Evolutionary conservation across 257 asterid genomes (phyloP).

Genomic region (Solanum bukasovii): DNA sequence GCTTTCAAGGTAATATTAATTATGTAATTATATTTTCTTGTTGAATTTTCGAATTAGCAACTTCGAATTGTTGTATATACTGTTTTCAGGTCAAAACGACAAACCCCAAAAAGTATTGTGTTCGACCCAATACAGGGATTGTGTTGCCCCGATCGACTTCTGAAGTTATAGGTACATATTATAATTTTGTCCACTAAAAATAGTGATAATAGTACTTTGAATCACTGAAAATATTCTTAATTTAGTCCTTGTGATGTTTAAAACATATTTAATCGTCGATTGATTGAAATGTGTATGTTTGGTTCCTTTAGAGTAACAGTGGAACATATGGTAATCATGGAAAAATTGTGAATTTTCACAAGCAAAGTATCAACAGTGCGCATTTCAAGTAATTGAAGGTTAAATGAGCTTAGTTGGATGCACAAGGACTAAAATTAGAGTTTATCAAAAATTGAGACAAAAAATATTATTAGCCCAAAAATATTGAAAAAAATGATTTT

Average conservation of each 20-base stretch:
- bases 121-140: slow-evolving; percentile 39
- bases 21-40: background rate
- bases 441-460: background rate
- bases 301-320: background rate
- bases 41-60: background rate
- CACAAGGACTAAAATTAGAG: background rate
- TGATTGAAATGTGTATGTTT: background rate
- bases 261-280: background rate
- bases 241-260: background rate
- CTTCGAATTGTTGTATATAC: background rate
- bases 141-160: slow-evolving; percentile 58
- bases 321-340: background rate
- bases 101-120: background rate
- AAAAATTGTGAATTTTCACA: background rate
- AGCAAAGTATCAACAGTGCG: background rate
- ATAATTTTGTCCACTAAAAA: background rate
- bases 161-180: slow-evolving; percentile 30
- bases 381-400: background rate
- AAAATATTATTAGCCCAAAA: background rate
- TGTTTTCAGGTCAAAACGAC: slow-evolving; percentile 10
- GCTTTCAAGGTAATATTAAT: background rate
- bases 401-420: background rate
- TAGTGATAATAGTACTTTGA: background rate
- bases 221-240: background rate
- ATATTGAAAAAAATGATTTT: background rate